Base-by-base conservation (phyloP, 1,284 basidiomycete genomes). In the Rhodofomes roseus region DNA sequence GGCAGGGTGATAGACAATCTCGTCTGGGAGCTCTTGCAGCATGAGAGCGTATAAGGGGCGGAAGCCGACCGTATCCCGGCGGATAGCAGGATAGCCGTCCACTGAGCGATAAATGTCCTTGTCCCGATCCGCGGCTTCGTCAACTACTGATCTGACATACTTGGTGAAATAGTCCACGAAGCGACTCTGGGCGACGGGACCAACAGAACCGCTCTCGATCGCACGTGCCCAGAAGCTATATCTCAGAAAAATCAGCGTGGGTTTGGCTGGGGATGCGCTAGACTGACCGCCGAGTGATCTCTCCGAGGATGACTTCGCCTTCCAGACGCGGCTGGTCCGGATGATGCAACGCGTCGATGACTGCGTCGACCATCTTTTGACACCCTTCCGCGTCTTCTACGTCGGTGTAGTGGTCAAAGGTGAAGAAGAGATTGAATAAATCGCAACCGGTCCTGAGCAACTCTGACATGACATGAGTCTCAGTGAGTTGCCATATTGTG, bases 381-480 rank as follows among this genome's bases (percentile, higher is more conserved):
- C 70, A 72, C 18, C 57, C 62, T 1, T 66, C 55, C 2, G 65
- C 66, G 27, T 65, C 58, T 31, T 71, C 69, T 1, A 71, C 64
- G 58, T 80, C 78, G 12, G 75, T 74, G 59, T 76, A 74, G 58
- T 79, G 77, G 60, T 80, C 79, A 43, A 78, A 69, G 14, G 76
- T 70, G 60, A 78, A 79, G 60, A 77, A 77, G 6, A 77, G 62
- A 48, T 74, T 74, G 71, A 77, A 77, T 14, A 79, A 62, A 58
- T 80, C 78, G 62, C 74, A 75, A 4, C 65, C 66, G 16, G 62
- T 66, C 2, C 73, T 67, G 27, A 72, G 55, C 34, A 64, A 54
- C 18, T 67, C 69, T 71, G 48, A 27, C 23, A n/a, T 23, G 25
- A 16, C 20, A 25, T 25, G 46, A 4, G 31, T 39, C 9, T 54